Conservation (phyloP, 1,284 basidiomycete species). For the Neolentinus lepideus region DNA sequence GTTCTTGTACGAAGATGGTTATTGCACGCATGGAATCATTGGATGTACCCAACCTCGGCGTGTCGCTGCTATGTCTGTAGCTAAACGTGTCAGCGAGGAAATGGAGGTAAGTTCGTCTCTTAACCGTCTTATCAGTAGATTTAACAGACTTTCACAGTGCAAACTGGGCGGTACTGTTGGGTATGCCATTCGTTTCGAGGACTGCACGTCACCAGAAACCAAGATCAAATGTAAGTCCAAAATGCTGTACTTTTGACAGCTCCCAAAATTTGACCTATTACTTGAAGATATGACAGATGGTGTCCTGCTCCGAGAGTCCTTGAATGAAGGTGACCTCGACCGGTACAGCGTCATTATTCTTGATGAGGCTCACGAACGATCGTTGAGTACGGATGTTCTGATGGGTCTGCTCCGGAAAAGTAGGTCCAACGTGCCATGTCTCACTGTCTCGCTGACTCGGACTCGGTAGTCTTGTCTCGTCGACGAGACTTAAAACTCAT, state of each 20-base stretch:
- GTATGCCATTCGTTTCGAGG: slow-evolving; percentile 97
- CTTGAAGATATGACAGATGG: slow-evolving; percentile 92
- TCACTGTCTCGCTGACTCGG: neutral
- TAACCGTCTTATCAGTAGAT: neutral
- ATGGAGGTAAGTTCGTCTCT: slow-evolving; percentile 55
- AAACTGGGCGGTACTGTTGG: slow-evolving; percentile 87
- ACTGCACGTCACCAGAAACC: slow-evolving; percentile 88
- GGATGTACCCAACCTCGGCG: slow-evolving; percentile 98
- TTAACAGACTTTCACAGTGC: slow-evolving; percentile 39
- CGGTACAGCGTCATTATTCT: slow-evolving; percentile 94
- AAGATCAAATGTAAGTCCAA: slow-evolving; percentile 82
- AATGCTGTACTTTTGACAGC: neutral
- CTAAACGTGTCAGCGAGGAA: slow-evolving; percentile 97
- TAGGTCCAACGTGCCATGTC: slow-evolving; percentile 29
- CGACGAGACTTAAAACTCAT: slow-evolving; percentile 92
- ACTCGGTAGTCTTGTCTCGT: slow-evolving; percentile 71
- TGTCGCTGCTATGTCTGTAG: slow-evolving; percentile 99
- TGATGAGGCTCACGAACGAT: slow-evolving; percentile 96
- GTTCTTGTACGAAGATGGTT: slow-evolving; percentile 71
- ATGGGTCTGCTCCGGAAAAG: slow-evolving; percentile 95
- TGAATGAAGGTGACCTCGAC: slow-evolving; percentile 95
- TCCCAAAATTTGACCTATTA: neutral
- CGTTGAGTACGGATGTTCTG: slow-evolving; percentile 91
- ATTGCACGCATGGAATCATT: slow-evolving; percentile 65
- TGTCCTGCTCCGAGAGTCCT: slow-evolving; percentile 89